A percentile compares a stretch with the other conserved stretches of the same genome.
phyloP scores from a whole-genome alignment of 2,329 filamentous ascomycete species.

The Aspergillus melleus region DNA sequence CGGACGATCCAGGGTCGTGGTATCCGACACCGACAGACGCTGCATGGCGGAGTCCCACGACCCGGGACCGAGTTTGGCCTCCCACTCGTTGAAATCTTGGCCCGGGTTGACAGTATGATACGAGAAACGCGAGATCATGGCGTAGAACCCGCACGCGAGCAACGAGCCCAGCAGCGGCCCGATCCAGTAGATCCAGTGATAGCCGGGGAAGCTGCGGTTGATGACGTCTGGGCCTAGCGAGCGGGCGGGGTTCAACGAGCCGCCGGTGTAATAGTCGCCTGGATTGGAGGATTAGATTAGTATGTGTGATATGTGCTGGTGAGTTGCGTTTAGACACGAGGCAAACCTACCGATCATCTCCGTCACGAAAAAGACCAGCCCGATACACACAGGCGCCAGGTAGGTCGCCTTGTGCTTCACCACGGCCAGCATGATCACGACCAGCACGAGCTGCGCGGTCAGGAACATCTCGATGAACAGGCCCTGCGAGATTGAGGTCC shows the following conservation, averaged over 20 bases:
- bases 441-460: constrained; percentile 63
- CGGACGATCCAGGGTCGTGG: constrained; percentile 10
- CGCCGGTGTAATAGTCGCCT: constrained; percentile 52
- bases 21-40: constrained; percentile 16
- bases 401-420: constrained; percentile 74
- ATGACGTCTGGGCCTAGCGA: constrained; percentile 51
- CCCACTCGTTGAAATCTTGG: constrained; percentile 56
- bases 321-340: no score
- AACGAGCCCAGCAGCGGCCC: constrained; percentile 48
- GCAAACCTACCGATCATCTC: constrained; percentile 47
- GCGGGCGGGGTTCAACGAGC: constrained; percentile 50
- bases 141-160: constrained; percentile 52
- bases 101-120: constrained; percentile 49
- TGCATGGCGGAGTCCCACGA: constrained; percentile 21
- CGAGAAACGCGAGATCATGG: constrained; percentile 46
- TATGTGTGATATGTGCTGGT: background rate
- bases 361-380: constrained; percentile 66
- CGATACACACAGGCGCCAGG: constrained; percentile 71
- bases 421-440: constrained; percentile 68
- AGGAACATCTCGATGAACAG: constrained; percentile 69
- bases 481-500: constrained; percentile 56
- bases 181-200: constrained; percentile 55
- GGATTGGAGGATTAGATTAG: background rate
- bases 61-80: constrained; percentile 21
- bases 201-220: constrained; percentile 45